Conservation (phyloP, 371 early-diverging fungal species). For the Rhizomucor pusillus region DNA sequence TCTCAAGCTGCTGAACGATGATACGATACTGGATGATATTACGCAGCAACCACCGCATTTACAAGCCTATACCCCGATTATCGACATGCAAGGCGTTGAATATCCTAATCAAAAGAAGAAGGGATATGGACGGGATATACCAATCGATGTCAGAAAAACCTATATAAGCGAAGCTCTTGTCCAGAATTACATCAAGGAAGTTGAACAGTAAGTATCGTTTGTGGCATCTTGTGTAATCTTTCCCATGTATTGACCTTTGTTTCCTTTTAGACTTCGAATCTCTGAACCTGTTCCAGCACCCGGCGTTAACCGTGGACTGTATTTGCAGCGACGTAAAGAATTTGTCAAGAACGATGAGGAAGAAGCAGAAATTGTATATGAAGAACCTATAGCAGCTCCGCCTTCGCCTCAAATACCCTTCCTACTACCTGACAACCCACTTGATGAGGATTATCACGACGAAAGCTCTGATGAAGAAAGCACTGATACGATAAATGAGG, state of each 20-base stretch:
- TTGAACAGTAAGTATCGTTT: slow-evolving; percentile 33
- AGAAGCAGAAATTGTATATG: slow-evolving; percentile 30
- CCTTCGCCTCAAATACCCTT: slow-evolving; percentile 23
- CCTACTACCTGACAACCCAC: slow-evolving; percentile 54
- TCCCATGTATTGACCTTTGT: neutral
- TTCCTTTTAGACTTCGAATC: slow-evolving; percentile 7
- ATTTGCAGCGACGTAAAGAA: slow-evolving; percentile 38
- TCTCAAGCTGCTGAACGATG: slow-evolving; percentile 62
- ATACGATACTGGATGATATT: slow-evolving; percentile 67
- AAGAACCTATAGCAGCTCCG: slow-evolving; percentile 31
- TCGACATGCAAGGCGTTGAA: slow-evolving; percentile 68
- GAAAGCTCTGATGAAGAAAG: slow-evolving; percentile 11
- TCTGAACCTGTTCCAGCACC: slow-evolving; percentile 5
- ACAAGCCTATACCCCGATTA: slow-evolving; percentile 57
- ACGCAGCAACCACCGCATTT: slow-evolving; percentile 62
- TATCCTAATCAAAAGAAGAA: slow-evolving; percentile 64
- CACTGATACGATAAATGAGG: slow-evolving; percentile 13
- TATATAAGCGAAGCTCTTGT: slow-evolving; percentile 7
- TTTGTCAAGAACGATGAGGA: slow-evolving; percentile 50
- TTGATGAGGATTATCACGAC: slow-evolving; percentile 60
- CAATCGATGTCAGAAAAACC: neutral
- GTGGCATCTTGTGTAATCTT: too few species aligned
- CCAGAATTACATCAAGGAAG: slow-evolving; percentile 43
- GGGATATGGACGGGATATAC: slow-evolving; percentile 46
- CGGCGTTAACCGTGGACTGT: slow-evolving; percentile 43